Percentiles rank a stretch among this genome's conserved stretches.
Evolutionary conservation across 306 rosid species (phyloP).

Genomic region (Erythrophleum fordii): DNA sequence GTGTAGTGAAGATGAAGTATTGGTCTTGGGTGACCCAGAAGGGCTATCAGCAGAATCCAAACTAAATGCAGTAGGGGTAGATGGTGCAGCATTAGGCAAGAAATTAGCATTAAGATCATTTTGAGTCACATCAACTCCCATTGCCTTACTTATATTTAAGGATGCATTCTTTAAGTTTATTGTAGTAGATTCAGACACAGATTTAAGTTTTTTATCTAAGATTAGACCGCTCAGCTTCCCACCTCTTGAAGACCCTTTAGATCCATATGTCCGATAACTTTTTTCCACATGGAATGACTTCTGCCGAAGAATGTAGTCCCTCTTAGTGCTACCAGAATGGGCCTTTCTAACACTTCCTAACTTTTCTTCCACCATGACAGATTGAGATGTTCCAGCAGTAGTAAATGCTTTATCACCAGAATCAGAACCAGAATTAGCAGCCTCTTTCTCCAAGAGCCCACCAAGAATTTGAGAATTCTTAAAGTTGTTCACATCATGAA

Average conservation of each 20-base stretch:
- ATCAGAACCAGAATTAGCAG: constrained; percentile 32
- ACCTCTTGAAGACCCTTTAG: constrained; percentile 75
- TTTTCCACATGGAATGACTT: constrained; percentile 78
- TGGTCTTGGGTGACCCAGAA: constrained; percentile 45
- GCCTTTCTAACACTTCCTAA: constrained; percentile 59
- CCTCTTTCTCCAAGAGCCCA: constrained; percentile 52
- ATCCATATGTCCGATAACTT: constrained; percentile 63
- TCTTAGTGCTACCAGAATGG: constrained; percentile 63
- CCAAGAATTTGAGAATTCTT: constrained; percentile 49
- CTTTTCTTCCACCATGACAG: constrained; percentile 59
- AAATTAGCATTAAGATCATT: constrained; percentile 51
- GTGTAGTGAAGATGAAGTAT: constrained; percentile 38
- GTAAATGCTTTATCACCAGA: constrained; percentile 48
- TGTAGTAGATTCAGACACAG: constrained; percentile 63
- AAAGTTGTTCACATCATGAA: constrained; percentile 41
- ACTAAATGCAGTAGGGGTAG: constrained; percentile 48
- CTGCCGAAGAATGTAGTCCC: constrained; percentile 79
- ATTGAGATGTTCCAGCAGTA: constrained; percentile 51
- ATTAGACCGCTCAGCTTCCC: constrained; percentile 69
- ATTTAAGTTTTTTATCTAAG: constrained; percentile 70
- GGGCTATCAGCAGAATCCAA: constrained; percentile 46
- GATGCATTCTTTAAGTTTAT: constrained; percentile 68
- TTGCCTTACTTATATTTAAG: constrained; percentile 66
- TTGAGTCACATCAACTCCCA: constrained; percentile 60
- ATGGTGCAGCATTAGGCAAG: constrained; percentile 48